A percentile compares a stretch with the other conserved stretches of the same genome.
Conservation (phyloP, 176 grass and related monocot genomes). For the Oryza rufipogon region DNA sequence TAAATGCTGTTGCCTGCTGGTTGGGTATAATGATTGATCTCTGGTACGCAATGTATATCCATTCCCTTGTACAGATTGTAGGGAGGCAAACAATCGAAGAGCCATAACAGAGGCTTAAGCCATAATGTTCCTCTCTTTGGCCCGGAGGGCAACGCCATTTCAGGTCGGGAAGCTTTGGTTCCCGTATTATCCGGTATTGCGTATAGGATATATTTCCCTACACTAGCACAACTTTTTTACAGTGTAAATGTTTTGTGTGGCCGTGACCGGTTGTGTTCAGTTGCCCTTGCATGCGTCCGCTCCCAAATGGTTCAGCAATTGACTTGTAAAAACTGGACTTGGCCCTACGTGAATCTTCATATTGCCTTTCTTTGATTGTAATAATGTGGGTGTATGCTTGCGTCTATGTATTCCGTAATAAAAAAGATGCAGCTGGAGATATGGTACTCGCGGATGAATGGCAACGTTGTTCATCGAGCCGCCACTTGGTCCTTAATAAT, state of each 20-base stretch:
- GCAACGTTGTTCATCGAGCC: background rate
- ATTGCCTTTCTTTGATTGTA: background rate
- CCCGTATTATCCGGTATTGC: too few relatives aligned
- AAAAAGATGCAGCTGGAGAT: background rate
- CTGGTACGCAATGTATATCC: background rate
- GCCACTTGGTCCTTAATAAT: background rate
- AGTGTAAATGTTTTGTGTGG: background rate
- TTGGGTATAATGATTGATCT: constrained; percentile 22
- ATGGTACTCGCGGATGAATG: background rate
- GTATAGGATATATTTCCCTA: background rate
- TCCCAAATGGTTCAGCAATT: background rate
- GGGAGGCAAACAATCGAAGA: background rate
- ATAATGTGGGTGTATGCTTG: background rate
- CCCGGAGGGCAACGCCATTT: background rate
- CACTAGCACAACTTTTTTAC: background rate
- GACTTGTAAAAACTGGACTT: background rate
- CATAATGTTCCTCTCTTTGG: background rate
- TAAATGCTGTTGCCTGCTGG: background rate
- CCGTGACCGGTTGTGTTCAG: background rate
- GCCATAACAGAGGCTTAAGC: background rate
- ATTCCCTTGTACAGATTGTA: constrained; percentile 56
- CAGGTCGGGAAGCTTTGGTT: background rate
- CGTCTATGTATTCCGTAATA: background rate
- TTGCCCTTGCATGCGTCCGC: background rate
- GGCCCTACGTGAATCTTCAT: background rate